Evolutionary conservation across 2,329 filamentous ascomycete species (phyloP).

Genomic region (Ceratocystis albifundus): DNA sequence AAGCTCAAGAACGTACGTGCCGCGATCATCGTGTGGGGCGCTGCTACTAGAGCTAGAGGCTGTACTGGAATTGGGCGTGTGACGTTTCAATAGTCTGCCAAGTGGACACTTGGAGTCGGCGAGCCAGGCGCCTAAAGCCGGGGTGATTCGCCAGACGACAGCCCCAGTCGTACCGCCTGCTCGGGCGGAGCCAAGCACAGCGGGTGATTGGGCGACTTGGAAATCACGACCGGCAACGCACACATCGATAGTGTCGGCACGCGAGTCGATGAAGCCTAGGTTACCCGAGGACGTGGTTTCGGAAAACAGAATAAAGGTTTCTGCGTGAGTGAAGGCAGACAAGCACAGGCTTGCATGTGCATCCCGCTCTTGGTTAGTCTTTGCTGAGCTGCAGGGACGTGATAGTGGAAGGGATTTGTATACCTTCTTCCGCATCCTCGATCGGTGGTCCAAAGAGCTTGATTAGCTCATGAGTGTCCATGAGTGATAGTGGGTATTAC

Average conservation of each 20-base stretch:
- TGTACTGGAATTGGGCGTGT: neutral
- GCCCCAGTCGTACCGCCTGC: constrained; percentile 47
- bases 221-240: constrained; percentile 59
- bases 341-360: neutral
- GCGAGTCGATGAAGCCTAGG: constrained; percentile 74
- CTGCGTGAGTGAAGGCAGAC: constrained; percentile 36
- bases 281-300: constrained; percentile 60
- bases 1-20: constrained; percentile 57
- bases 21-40: constrained; percentile 31
- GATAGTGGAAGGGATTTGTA: constrained; percentile 10
- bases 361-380: neutral
- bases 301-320: constrained; percentile 80
- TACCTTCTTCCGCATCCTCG: constrained; percentile 41
- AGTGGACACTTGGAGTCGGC: constrained; percentile 51
- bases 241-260: constrained; percentile 53
- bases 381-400: neutral
- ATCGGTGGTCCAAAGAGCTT: constrained; percentile 30
- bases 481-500: neutral
- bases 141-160: constrained; percentile 86
- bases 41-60: neutral
- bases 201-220: constrained; percentile 70
- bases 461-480: constrained; percentile 18
- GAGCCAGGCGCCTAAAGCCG: constrained; percentile 72
- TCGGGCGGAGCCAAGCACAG: constrained; percentile 64
- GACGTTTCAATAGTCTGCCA: constrained; percentile 30